Base-by-base conservation (phyloP, 495 filamentous ascomycete species). In the Penicillium nucicola region DNA sequence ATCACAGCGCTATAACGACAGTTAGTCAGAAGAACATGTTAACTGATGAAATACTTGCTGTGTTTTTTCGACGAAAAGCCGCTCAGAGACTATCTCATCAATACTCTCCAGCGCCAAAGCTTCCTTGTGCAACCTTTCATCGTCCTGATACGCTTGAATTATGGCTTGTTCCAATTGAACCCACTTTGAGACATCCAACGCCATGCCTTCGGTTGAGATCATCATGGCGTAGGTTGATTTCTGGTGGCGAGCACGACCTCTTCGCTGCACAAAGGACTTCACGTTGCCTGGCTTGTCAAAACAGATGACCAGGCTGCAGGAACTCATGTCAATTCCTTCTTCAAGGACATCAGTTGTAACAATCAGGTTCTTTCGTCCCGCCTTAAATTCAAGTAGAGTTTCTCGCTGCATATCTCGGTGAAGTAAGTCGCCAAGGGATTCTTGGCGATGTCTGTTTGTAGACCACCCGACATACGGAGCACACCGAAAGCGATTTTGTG, bases 301-400 rank as follows among this genome's bases (percentile, higher is more conserved):
- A 60, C 90, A 93, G n/a, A 96, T 75, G 11, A 97, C 90, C 28
- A 90, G 60, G 57, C 92, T 88, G 64, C 92, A 97, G 6, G 84
- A 83, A 8, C 86, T 85, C 2, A 97, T 78, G 64, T 97, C 92
- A 33, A 98, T 88, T 0, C 92, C 93, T 68, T 98, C 93, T 66
- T 97, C 92, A 0, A 95, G 71, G 1, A 92, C 92, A 57, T 81
- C 87, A 0, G 92, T 97, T 0, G 89, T 81, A 6, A 98, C 69
- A 9, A 98, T 75, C 1, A 98, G 72, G 56, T 96, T 93, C 25
- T 81, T 82, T 4, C 68, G 71, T 8, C 91, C 89, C 2, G 61
- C 57, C 14, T 82, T 80, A 52, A 98, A 92, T 12, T 84, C 74
- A 8, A 82, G 72, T 2, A 98, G 77, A 0, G 84, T 84, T 18